phyloP scores from a whole-genome alignment of 2,329 filamentous ascomycete species.

The Zymoseptoria ardabiliae region DNA sequence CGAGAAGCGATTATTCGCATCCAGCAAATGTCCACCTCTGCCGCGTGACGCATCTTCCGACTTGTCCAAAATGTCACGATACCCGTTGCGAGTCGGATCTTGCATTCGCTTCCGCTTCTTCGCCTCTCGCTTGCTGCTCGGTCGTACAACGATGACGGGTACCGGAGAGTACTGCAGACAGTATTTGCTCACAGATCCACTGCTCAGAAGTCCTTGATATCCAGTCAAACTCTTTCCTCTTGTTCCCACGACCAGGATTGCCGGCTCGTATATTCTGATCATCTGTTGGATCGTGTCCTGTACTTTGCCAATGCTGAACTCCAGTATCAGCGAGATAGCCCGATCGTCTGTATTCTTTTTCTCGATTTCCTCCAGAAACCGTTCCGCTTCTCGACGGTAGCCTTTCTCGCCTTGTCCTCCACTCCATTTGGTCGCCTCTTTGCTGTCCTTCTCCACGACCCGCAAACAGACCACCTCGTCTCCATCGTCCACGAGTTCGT shows the following conservation, averaged over 20 bases:
- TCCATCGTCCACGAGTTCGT: slow-evolving; percentile 86
- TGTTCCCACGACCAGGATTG: slow-evolving; percentile 84
- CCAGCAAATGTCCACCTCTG: slow-evolving; percentile 48
- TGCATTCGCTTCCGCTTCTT: slow-evolving; percentile 79
- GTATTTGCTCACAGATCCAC: slow-evolving; percentile 85
- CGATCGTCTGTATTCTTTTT: slow-evolving; percentile 74
- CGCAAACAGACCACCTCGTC: slow-evolving; percentile 88
- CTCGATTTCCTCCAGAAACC: slow-evolving; percentile 68
- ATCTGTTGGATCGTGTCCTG: slow-evolving; percentile 86
- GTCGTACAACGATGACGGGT: slow-evolving; percentile 84
- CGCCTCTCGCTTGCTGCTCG: slow-evolving; percentile 78
- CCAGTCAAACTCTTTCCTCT: slow-evolving; percentile 76
- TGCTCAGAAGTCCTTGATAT: slow-evolving; percentile 73
- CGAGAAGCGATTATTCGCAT: slow-evolving; percentile 42
- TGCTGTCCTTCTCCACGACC: slow-evolving; percentile 76
- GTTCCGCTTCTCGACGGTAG: slow-evolving; percentile 69
- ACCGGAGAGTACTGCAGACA: slow-evolving; percentile 90
- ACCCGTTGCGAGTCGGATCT: slow-evolving; percentile 68
- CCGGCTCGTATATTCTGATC: slow-evolving; percentile 86
- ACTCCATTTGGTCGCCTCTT: slow-evolving; percentile 44
- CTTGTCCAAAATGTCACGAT: slow-evolving; percentile 68
- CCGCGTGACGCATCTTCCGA: slow-evolving; percentile 35
- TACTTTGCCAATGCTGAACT: slow-evolving; percentile 82
- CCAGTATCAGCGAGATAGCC: slow-evolving; percentile 76
- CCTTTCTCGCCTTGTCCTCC: slow-evolving; percentile 41